Percentiles rank a stretch among this genome's conserved stretches.
phyloP scores from a whole-genome alignment of 805 yeast species.

The Barnettozyma salicaria region DNA sequence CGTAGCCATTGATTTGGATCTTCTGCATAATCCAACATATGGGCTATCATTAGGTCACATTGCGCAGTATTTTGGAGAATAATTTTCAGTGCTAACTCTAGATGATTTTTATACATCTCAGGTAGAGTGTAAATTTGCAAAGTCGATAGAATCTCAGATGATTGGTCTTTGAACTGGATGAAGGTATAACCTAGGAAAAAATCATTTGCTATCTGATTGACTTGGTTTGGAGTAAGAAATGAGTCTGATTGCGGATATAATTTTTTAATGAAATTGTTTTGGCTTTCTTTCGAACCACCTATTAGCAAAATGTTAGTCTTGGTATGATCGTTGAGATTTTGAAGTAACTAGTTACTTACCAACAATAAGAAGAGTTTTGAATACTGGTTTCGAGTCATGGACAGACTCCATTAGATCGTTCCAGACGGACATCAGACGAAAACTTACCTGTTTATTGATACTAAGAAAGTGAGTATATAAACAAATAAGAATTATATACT shows the following conservation, averaged over 20 bases:
- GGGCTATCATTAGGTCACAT: slow-evolving; percentile 11
- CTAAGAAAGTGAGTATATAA: too few species aligned
- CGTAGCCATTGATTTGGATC: slow-evolving; percentile 16
- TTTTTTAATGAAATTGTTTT: slow-evolving; percentile 12
- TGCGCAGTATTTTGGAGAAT: background rate
- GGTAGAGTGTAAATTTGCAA: slow-evolving; percentile 18
- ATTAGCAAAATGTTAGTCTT: background rate
- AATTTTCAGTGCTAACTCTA: background rate
- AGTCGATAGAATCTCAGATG: slow-evolving; percentile 14
- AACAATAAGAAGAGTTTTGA: slow-evolving; percentile 6
- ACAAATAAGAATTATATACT: too few species aligned
- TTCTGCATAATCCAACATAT: slow-evolving; percentile 17
- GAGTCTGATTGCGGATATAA: slow-evolving; percentile 8
- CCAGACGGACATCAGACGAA: slow-evolving; percentile 16
- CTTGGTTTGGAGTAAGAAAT: slow-evolving; percentile 4
- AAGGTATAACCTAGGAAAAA: slow-evolving; percentile 20
- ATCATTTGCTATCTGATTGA: slow-evolving; percentile 10
- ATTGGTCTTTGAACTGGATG: slow-evolving; percentile 16
- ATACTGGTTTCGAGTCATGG: background rate
- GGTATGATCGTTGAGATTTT: too few species aligned
- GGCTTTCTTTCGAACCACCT: slow-evolving; percentile 17
- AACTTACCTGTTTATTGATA: too few species aligned
- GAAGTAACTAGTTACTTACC: too few species aligned
- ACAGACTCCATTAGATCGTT: slow-evolving; percentile 12
- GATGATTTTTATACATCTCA: background rate